phyloP scores from a whole-genome alignment of 2,329 filamentous ascomycete genomes.

The Fonsecaea erecta region DNA sequence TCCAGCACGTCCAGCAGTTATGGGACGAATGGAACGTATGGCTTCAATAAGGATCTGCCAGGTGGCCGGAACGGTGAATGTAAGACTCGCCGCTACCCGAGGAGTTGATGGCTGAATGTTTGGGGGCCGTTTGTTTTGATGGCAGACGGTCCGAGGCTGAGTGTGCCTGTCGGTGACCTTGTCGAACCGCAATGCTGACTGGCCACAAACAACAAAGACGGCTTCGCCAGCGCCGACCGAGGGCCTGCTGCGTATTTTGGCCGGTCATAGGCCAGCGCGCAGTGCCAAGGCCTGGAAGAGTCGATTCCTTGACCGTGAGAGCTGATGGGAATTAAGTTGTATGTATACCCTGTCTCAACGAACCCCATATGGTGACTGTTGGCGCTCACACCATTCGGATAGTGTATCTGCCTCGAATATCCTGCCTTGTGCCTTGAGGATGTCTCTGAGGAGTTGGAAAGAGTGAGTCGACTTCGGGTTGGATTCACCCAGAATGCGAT shows the following conservation, averaged over 20 bases:
- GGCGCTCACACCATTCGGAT: conserved; percentile 22
- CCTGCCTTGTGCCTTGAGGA: conserved; percentile 23
- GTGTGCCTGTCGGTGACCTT: background rate
- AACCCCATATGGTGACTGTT: conserved; percentile 6
- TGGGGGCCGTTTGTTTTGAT: background rate
- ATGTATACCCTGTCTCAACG: conserved; percentile 6
- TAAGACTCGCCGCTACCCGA: background rate
- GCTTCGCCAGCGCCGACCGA: conserved; percentile 2
- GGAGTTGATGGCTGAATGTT: background rate
- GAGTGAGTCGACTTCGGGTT: conserved; percentile 28
- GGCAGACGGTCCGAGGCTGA: background rate
- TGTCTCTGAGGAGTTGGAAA: conserved; percentile 20
- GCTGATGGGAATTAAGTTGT: conserved; percentile 3
- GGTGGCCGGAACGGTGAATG: conserved; percentile 3
- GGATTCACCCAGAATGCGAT: conserved; percentile 22
- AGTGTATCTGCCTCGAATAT: conserved; percentile 20
- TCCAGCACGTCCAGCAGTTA: conserved; percentile 24
- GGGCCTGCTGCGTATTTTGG: conserved; percentile 3
- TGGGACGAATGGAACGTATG: conserved; percentile 24
- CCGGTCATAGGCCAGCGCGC: background rate
- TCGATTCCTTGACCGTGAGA: conserved; percentile 8
- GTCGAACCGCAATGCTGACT: background rate
- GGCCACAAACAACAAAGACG: background rate
- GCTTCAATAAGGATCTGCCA: conserved; percentile 10
- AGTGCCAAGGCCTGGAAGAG: background rate